Percentiles rank a stretch among this genome's conserved stretches.
Evolutionary conservation across 2,329 filamentous ascomycete species (phyloP).

Genomic region (Colletotrichum noveboracense): DNA sequence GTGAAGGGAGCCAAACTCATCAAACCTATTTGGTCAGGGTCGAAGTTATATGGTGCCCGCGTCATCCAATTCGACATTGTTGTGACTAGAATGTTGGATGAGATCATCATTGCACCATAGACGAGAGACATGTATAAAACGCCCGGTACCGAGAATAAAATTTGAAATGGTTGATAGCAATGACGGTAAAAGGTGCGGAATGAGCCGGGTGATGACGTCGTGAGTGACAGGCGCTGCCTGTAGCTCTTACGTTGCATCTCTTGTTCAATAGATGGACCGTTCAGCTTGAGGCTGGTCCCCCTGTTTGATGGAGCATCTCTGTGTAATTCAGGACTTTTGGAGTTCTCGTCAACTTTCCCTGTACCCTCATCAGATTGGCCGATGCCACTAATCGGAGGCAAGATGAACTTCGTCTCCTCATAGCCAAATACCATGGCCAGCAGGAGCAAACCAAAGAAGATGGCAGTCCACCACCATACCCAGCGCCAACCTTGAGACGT

Average conservation of each 20-base stretch:
- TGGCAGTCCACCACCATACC: conserved; percentile 52
- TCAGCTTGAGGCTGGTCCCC: not conserved
- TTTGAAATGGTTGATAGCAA: conserved; percentile 38
- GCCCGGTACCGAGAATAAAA: conserved; percentile 41
- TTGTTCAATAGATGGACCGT: not conserved
- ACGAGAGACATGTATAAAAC: conserved; percentile 39
- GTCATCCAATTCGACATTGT: conserved; percentile 12
- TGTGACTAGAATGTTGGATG: conserved; percentile 36
- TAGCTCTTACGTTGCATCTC: not conserved
- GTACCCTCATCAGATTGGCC: not conserved
- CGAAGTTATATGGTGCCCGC: conserved; percentile 43
- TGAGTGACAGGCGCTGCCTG: not conserved
- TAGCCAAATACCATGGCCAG: conserved; percentile 47
- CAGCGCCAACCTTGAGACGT: conserved; percentile 49
- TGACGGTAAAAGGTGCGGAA: conserved; percentile 32
- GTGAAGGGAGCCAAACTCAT: conserved; percentile 45
- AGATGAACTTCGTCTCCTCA: not conserved
- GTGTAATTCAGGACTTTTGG: not conserved
- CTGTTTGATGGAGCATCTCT: not conserved
- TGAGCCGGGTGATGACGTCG: not conserved
- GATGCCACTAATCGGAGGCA: not conserved
- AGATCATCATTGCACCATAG: conserved; percentile 41
- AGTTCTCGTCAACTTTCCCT: not conserved
- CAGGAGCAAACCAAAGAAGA: conserved; percentile 41
- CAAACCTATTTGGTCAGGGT: conserved; percentile 39